Evolutionary conservation across 1,139 yeast genomes (phyloP), one percentile per base, ranked within the genome.

Genomic region (Magnusiomyces suaveolens): DNA sequence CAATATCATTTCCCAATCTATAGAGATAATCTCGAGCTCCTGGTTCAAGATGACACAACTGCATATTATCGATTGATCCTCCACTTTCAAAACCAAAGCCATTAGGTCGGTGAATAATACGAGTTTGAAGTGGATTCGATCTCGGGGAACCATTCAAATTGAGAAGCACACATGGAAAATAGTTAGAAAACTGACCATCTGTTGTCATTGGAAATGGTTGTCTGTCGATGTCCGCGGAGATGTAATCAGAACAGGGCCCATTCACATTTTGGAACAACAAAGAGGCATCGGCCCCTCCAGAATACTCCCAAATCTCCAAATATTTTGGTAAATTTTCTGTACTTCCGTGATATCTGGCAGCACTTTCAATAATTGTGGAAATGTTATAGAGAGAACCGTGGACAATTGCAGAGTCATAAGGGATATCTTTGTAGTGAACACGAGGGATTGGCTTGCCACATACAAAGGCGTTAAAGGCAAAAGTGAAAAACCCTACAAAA

Each of bases 181-280:
- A 88, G 92, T 94, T 86, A 1, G 95, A 94, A 55, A 86, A 69
- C 36, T 81, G 80, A 23, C 77, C 75, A 46, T 75, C 77, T 26
- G 72, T 72, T 57, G 74, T 59, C 10, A 51, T 56, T 12, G 57
- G 59, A 12, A 62, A 55, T 4, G 46, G 36, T 3, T 18, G 24
- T 3, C 41, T 49, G 14, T 41, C 36, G 18, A 21, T 20, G 10
- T 80, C 77, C 18, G 74, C 79, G 58, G 78, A 77, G 50, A 87
- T 83, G 58, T 87, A 73, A 25, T 80, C 81, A 65, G 80, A 81
- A 69, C 96, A 88, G 64, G 87, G 83, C 38, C 94, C 94, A 67
- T 87, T 87, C 50, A 87, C 95, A 66, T 87, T 87, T 69, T 88
- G 96, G 67, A 87, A 87, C 56, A 87, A 72, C 56, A 88, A 80